Percentiles rank a stretch among this genome's conserved stretches.
Conservation (phyloP, 2,329 filamentous ascomycete genomes). For the Arthrobotrys megalospora region DNA sequence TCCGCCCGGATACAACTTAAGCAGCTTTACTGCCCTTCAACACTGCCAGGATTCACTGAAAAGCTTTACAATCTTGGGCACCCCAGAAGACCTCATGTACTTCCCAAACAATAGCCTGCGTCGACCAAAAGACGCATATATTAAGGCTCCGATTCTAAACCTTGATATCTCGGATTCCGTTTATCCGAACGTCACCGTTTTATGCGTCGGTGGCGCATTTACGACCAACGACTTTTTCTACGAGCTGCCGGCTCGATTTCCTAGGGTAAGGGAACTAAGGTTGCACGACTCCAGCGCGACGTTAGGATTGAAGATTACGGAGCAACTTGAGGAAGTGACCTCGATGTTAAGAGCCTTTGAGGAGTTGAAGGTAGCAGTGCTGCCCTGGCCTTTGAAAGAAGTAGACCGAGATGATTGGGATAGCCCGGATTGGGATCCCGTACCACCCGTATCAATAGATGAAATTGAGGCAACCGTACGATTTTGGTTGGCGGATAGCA, state of each 20-base stretch:
- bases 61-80: not conserved
- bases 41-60: not conserved
- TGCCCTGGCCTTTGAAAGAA: constrained; percentile 12
- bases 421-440: constrained; percentile 1
- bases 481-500: not conserved
- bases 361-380: not conserved
- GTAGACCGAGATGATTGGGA: not conserved
- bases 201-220: not conserved
- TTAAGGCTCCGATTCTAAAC: not conserved
- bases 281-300: not conserved
- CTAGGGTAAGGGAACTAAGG: not conserved
- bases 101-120: no score
- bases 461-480: not conserved
- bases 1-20: not conserved
- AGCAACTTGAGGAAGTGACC: not conserved
- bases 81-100: not conserved
- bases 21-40: not conserved
- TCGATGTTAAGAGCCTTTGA: constrained; percentile 4
- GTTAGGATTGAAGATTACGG: not conserved
- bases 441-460: not conserved
- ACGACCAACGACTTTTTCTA: not conserved
- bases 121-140: not conserved
- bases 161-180: not conserved
- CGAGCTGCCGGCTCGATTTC: constrained; percentile 9
- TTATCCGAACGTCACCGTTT: not conserved